Evolutionary conservation across 202 grass and related monocot genomes (phyloP), one percentile per base, ranked within the genome.

Genomic region (Cymbopogon flexuosus): DNA sequence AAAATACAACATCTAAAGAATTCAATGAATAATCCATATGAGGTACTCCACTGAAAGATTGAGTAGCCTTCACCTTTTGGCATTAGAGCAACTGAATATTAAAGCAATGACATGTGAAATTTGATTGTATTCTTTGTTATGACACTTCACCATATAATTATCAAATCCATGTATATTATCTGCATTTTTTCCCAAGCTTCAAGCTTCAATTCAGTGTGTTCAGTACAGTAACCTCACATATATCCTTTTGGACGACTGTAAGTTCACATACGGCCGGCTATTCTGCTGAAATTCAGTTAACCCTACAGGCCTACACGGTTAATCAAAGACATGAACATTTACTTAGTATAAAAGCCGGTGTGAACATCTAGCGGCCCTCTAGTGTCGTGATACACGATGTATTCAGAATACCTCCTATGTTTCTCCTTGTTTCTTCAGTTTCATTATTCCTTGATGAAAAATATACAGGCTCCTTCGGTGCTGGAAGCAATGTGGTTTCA

Each of bases 381-480:
- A 81, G 2, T 31, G 62, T 22, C 40, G 70, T 86, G 56, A 81
- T 51, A 24, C 21, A 54, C 1, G 19, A 12, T 4, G 30, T 3
- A 70, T 81, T 76, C 63, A 34, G 0, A 13, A 71, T 49, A 2
- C 33, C 68, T 21, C 31, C 3, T 7, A 21, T 76, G 11, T 54
- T 60, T 18, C 57, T 65, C 19, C 41, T 16, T 15, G n/a, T 4
- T 19, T 60, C 47, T 70, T 14, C 52, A 6, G 3, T 39, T 52
- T 23, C 41, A 3, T 0, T 12, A 34, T 70, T 42, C 10, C 37
- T 47, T 24, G 58, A 5, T 1, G 3, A 29, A 57, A 78, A 73
- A 81, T 81, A 88, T 65, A 64, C 6, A 3, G 84, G 89, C 12
- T 84, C 71, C 56, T 82, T 81, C 18, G 89, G 89, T 19, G 43